phyloP scores from a whole-genome alignment of 176 grass and related monocot species.

The Olyra latifolia region DNA sequence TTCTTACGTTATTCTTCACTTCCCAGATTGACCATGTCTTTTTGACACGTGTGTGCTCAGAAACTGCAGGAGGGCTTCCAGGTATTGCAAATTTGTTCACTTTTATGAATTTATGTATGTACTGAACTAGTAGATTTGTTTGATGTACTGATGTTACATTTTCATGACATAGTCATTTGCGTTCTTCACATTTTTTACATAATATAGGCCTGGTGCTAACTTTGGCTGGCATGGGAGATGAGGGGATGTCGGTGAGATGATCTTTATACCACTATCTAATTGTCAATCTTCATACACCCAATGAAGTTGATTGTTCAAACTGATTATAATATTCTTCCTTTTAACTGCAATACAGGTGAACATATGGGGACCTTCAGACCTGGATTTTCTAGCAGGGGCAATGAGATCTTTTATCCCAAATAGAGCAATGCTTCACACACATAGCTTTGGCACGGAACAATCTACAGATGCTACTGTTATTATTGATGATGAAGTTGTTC shows the following conservation, averaged over 20 bases:
- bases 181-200: conserved; percentile 13
- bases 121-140: conserved; percentile 15
- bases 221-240: conserved; percentile 85
- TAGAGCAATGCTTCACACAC: conserved; percentile 92
- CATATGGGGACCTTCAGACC: conserved; percentile 96
- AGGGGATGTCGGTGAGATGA: conserved; percentile 90
- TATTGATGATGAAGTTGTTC: conserved; percentile 90
- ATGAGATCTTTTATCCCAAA: conserved; percentile 95
- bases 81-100: conserved; percentile 43
- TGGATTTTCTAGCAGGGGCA: conserved; percentile 75
- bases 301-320: neutral
- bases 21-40: conserved; percentile 93
- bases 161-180: conserved; percentile 26
- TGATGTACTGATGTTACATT: conserved; percentile 18
- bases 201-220: conserved; percentile 81
- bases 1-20: conserved; percentile 20
- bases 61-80: conserved; percentile 98
- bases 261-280: conserved; percentile 25
- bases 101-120: neutral
- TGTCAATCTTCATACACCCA: conserved; percentile 14
- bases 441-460: conserved; percentile 70
- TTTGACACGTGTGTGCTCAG: conserved; percentile 92
- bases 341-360: conserved; percentile 63
- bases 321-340: conserved; percentile 30
- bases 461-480: conserved; percentile 54